Conservation (phyloP, 2,329 filamentous ascomycete genomes). For the Westerdykella ornata region DNA sequence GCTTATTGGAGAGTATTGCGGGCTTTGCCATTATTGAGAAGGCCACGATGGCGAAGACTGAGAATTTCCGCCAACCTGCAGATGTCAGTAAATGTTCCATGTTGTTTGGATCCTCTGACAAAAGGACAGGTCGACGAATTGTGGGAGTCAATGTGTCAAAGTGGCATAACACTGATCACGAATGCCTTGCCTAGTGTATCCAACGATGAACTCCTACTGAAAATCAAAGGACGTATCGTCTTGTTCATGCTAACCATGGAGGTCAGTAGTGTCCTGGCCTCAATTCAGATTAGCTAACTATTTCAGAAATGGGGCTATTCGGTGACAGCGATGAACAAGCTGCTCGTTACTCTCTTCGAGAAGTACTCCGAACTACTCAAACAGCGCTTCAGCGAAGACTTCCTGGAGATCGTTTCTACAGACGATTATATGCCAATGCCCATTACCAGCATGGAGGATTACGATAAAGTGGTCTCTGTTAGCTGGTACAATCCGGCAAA, state of each 20-base stretch:
- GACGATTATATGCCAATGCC: conserved; percentile 99
- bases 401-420: conserved; percentile 82
- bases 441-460: conserved; percentile 82
- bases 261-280: conserved; percentile 45
- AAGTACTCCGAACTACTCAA: conserved; percentile 92
- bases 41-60: conserved; percentile 80
- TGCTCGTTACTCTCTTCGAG: conserved; percentile 82
- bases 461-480: conserved; percentile 90
- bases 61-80: conserved; percentile 68
- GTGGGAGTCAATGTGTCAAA: conserved; percentile 96
- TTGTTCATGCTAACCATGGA: conserved; percentile 99
- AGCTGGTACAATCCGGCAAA: conserved; percentile 93
- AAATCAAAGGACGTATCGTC: conserved; percentile 87
- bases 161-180: conserved; percentile 73
- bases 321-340: conserved; percentile 70
- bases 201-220: conserved; percentile 84
- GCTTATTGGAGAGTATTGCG: conserved; percentile 83
- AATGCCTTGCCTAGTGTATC: conserved; percentile 72
- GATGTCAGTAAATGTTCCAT: conserved; percentile 55
- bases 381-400: conserved; percentile 86
- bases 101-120: conserved; percentile 1
- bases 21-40: conserved; percentile 96
- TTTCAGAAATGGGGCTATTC: conserved; percentile 79
- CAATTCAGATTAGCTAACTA: conserved; percentile 6
- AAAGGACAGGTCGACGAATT: conserved; percentile 74